phyloP scores from a whole-genome alignment of 345 rosid genomes.

The Luvunga scandens region DNA sequence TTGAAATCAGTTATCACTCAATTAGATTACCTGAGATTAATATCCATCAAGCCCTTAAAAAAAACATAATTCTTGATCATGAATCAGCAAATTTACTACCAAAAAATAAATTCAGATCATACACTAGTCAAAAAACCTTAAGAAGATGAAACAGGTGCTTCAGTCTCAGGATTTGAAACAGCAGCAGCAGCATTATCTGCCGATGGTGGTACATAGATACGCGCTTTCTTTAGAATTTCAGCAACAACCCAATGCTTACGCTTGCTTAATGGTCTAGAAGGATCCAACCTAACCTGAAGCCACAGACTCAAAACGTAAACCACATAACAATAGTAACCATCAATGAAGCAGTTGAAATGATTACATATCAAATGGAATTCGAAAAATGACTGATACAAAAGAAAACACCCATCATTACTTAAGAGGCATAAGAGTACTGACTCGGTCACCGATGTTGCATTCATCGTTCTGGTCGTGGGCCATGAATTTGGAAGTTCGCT shows the following conservation, averaged over 20 bases:
- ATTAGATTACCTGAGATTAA: neutral
- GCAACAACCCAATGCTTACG: constrained; percentile 87
- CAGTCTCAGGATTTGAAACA: constrained; percentile 16
- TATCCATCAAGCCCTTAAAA: neutral
- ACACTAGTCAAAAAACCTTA: constrained; percentile 25
- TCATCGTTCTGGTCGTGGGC: constrained; percentile 77
- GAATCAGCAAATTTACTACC: neutral
- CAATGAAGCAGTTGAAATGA: neutral
- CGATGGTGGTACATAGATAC: constrained; percentile 57
- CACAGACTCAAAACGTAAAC: neutral
- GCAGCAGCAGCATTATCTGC: constrained; percentile 12
- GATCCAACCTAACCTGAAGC: constrained; percentile 73
- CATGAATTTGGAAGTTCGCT: constrained; percentile 95
- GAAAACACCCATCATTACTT: too few species aligned
- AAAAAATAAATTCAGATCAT: neutral
- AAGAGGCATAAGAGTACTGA: constrained; percentile 14
- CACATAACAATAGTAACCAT: neutral
- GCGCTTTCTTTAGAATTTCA: constrained; percentile 84
- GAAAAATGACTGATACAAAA: too few species aligned
- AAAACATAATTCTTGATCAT: neutral
- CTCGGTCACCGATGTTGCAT: constrained; percentile 88
- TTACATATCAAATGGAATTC: too few species aligned
- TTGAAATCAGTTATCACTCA: neutral
- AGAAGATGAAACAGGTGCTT: constrained; percentile 26
- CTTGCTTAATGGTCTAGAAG: constrained; percentile 95